Base-by-base conservation (phyloP, 768 basidiomycete genomes). In the Mycena kentingensis region DNA sequence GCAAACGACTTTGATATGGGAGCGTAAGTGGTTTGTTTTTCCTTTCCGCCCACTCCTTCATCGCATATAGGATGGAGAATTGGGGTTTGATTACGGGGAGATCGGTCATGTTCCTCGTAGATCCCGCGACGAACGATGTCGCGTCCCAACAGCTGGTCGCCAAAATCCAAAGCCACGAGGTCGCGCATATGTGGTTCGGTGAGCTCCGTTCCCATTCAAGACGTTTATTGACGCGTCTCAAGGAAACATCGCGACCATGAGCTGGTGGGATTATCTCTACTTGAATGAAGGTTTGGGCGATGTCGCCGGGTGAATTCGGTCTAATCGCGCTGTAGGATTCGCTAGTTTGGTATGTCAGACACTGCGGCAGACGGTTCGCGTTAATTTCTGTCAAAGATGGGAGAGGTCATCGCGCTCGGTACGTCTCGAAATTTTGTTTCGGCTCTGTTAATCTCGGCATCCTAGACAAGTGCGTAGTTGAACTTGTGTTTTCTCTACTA, bases 11-110 rank as follows among this genome's bases (percentile, higher is more conserved):
- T 97, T 60, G 93, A 96, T 64, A 85, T 88, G 26, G 90, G 87
- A 74, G 69, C 66, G 65, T 54, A 28, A 5, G 12, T 32, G 16
- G 6, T n/a, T n/a, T 15, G 24, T 21, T 25, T 29, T 13, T 37
- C 26, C n/a, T 44, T 39, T 48, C 19, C 39, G 12, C 26, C 52
- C 31, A 38, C 44, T 11, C 22, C 42, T 32, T 42, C 51, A 47
- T 24, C 47, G 10, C 36, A 28, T 53, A 36, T 48, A 82, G 86
- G 6, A 46, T 32, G 29, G 16, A 58, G 52, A 94, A 93, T 67
- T 93, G 90, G 90, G 92, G 90, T 24, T 73, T 96, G 51, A 96
- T 97, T 64, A 94, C 88, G n/a, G 95, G 94, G n/a, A 76, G 94
- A 32, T 92, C 91, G 0, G 81, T 75, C 38, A 87, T 83, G 4